Evolutionary conservation across 108 stramenopile genomes (phyloP).

Genomic region (Nitzschia palea): DNA sequence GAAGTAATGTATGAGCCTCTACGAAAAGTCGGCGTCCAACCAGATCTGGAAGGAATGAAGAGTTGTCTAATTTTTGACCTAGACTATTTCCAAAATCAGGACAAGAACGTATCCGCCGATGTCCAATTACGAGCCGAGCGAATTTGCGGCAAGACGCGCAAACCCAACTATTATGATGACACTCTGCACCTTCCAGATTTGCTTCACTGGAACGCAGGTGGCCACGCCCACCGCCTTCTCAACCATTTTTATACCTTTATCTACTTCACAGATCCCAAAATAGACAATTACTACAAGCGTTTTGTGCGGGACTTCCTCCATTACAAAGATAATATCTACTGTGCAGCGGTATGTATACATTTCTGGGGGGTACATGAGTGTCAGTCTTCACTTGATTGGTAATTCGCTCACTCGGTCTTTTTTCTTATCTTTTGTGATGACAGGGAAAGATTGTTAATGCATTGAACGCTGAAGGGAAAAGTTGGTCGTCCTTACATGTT

Average conservation of each 20-base stretch:
- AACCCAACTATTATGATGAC: slow-evolving; percentile 45
- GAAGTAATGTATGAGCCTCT: slow-evolving; percentile 23
- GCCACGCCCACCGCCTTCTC: slow-evolving; percentile 54
- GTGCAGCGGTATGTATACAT: slow-evolving; percentile 48
- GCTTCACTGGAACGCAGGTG: slow-evolving; percentile 67
- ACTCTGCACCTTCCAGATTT: slow-evolving; percentile 47
- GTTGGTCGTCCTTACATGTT: slow-evolving; percentile 65
- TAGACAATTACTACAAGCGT: slow-evolving; percentile 65
- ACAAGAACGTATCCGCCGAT: slow-evolving; percentile 30
- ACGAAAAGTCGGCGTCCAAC: slow-evolving; percentile 35
- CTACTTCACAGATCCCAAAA: slow-evolving; percentile 77
- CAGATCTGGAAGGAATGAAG: slow-evolving; percentile 27
- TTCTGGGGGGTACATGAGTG: neutral
- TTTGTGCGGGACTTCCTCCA: slow-evolving; percentile 84
- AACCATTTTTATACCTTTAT: slow-evolving; percentile 84
- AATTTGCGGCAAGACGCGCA: slow-evolving; percentile 49
- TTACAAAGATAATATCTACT: slow-evolving; percentile 84
- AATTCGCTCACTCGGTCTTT: neutral
- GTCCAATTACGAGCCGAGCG: slow-evolving; percentile 37
- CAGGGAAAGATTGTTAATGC: slow-evolving; percentile 70
- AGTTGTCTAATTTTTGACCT: slow-evolving; percentile 72
- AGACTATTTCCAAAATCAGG: slow-evolving; percentile 44
- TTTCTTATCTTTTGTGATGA: neutral
- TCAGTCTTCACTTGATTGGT: neutral
- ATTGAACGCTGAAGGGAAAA: slow-evolving; percentile 56